Conservation (phyloP, 306 rosid genomes). For the Canavalia ensiformis region DNA sequence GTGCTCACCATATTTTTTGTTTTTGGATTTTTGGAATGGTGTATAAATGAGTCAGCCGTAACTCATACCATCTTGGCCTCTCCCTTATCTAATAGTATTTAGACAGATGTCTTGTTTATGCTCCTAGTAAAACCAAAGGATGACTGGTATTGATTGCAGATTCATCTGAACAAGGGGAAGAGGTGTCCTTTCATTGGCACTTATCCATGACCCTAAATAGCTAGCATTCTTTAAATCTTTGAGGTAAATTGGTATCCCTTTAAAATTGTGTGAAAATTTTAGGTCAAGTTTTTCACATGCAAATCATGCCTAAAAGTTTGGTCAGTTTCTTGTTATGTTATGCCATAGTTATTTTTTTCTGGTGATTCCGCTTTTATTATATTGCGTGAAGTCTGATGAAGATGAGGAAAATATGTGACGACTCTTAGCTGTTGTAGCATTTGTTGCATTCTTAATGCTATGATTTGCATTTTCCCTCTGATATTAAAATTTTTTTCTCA, state of each 20-base stretch:
- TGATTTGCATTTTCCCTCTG: not conserved
- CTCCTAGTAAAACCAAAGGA: not conserved
- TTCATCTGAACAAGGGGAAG: conserved; percentile 29
- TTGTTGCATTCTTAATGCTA: conserved; percentile 26
- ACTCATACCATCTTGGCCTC: conserved; percentile 26
- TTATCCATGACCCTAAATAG: not conserved
- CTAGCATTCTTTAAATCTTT: conserved; percentile 21
- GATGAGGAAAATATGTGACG: conserved; percentile 2
- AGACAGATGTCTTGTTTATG: conserved; percentile 13
- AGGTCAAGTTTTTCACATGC: conserved; percentile 1
- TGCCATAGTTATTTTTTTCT: conserved; percentile 20
- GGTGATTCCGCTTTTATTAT: conserved; percentile 6
- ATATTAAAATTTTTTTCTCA: not conserved
- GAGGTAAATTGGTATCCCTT: conserved; percentile 7
- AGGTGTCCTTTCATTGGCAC: conserved; percentile 15
- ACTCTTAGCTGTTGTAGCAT: conserved; percentile 6
- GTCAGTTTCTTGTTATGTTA: conserved; percentile 16
- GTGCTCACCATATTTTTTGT: conserved; percentile 8
- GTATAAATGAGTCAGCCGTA: conserved; percentile 5
- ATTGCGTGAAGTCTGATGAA: conserved; percentile 12
- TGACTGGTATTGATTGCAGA: not conserved
- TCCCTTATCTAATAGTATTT: conserved; percentile 9
- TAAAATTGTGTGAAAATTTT: conserved; percentile 23
- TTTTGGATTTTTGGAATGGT: conserved; percentile 17
- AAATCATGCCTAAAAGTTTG: conserved; percentile 13